Conservation (phyloP, 176 grass and related monocot species). For the Tillandsia leiboldiana region DNA sequence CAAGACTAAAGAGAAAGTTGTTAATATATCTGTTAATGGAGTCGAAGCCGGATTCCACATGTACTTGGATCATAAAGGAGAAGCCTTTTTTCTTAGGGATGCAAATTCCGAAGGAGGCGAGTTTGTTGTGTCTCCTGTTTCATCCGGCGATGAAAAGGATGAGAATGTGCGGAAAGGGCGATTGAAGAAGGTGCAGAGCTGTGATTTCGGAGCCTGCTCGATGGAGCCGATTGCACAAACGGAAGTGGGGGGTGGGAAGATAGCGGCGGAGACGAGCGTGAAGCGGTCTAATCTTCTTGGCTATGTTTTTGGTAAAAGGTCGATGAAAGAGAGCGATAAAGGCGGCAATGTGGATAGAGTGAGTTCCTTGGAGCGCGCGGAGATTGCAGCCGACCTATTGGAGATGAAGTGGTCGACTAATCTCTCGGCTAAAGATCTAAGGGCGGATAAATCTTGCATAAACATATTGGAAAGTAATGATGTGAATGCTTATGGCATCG, state of each 20-base stretch:
- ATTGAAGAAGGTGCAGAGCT: conserved; percentile 38
- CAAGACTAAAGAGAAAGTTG: conserved; percentile 78
- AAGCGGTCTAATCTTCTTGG: conserved; percentile 43
- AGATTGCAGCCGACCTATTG: conserved; percentile 82
- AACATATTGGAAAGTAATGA: conserved; percentile 25
- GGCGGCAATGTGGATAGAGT: conserved; percentile 36
- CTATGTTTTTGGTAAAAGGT: conserved; percentile 65
- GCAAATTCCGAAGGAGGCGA: conserved; percentile 31
- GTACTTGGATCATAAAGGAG: conserved; percentile 74
- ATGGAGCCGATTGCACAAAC: conserved; percentile 16
- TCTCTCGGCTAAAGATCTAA: conserved; percentile 26
- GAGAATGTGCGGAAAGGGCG: conserved; percentile 16
- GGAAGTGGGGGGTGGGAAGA: conserved; percentile 27
- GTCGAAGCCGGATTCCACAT: conserved; percentile 69
- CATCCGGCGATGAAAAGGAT: conserved; percentile 50
- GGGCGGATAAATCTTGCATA: conserved; percentile 13
- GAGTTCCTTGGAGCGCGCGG: conserved; percentile 69
- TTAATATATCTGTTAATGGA: conserved; percentile 67
- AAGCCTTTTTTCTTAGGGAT: conserved; percentile 67
- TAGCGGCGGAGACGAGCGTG: conserved; percentile 30
- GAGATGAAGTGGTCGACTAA: conserved; percentile 81
- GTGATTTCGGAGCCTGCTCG: conserved; percentile 25
- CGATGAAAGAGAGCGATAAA: conserved; percentile 26
- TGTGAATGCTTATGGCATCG: conserved; percentile 6
- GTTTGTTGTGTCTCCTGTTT: conserved; percentile 40